Conservation (phyloP, 1,284 basidiomycete species). For the Melampsora occidentalis region DNA sequence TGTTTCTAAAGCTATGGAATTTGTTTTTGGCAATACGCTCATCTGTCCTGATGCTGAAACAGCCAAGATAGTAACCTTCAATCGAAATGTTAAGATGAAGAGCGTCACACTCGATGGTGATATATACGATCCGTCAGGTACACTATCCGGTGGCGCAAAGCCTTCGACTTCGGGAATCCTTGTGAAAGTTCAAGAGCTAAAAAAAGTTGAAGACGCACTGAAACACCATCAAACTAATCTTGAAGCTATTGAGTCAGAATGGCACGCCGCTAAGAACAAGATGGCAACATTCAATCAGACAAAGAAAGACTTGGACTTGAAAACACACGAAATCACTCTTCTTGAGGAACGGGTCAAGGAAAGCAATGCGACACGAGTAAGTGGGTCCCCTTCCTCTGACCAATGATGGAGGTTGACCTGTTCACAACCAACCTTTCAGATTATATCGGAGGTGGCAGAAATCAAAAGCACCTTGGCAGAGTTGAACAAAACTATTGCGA, state of each 20-base stretch:
- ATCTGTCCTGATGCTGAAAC: slow-evolving; percentile 86
- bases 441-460: slow-evolving; percentile 74
- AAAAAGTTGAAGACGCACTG: slow-evolving; percentile 64
- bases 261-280: slow-evolving; percentile 60
- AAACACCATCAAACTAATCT: slow-evolving; percentile 60
- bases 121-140: slow-evolving; percentile 93
- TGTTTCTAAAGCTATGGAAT: slow-evolving; percentile 83
- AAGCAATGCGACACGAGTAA: slow-evolving; percentile 81
- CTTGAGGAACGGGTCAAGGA: slow-evolving; percentile 80
- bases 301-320: slow-evolving; percentile 75
- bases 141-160: slow-evolving; percentile 84
- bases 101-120: slow-evolving; percentile 94
- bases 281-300: slow-evolving; percentile 70
- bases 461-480: slow-evolving; percentile 67
- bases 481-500: slow-evolving; percentile 65
- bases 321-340: slow-evolving; percentile 78
- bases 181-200: slow-evolving; percentile 78
- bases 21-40: slow-evolving; percentile 89
- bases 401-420: slow-evolving; percentile 3
- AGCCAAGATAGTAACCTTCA: slow-evolving; percentile 85
- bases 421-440: slow-evolving; percentile 57
- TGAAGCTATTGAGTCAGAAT: slow-evolving; percentile 63
- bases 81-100: slow-evolving; percentile 67
- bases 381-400: slow-evolving; percentile 48
- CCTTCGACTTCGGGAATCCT: slow-evolving; percentile 73